Percentiles rank a stretch among this genome's conserved stretches.
phyloP scores from a whole-genome alignment of 2,329 filamentous ascomycete genomes.

The Niveomyces coronatus region DNA sequence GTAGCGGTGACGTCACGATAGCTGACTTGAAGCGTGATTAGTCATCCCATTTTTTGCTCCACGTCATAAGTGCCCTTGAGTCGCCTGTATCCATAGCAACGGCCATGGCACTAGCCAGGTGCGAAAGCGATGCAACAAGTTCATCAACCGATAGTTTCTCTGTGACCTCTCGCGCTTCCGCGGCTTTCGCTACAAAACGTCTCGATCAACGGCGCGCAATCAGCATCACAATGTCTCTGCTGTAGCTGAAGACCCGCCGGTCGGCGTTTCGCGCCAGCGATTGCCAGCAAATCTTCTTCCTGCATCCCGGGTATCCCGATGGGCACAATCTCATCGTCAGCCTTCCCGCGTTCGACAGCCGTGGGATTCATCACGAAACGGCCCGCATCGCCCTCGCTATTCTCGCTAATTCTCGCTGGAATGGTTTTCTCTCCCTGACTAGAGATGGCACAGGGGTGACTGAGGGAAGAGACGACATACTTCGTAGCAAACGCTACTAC shows the following conservation, averaged over 20 bases:
- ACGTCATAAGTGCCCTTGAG: no score
- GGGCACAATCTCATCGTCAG: constrained; percentile 6
- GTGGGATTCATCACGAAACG: constrained; percentile 10
- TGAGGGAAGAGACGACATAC: background rate
- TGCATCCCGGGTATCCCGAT: constrained; percentile 9
- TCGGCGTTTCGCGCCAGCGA: background rate
- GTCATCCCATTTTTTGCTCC: no score
- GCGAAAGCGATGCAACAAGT: no score
- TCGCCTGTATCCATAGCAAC: no score
- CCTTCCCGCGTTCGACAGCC: constrained; percentile 8
- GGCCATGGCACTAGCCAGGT: no score
- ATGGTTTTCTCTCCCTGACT: constrained; percentile 8
- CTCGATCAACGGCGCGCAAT: background rate
- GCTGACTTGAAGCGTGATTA: no score
- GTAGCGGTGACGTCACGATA: no score
- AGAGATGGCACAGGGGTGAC: background rate
- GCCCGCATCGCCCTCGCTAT: constrained; percentile 9
- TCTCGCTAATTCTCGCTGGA: constrained; percentile 8
- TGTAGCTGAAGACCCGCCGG: background rate
- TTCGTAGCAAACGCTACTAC: background rate
- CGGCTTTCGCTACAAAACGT: no score
- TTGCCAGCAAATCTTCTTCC: constrained; percentile 1
- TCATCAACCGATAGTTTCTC: no score
- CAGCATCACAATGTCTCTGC: background rate
- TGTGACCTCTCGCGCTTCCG: no score